phyloP scores from a whole-genome alignment of 148 eudicot genomes.

The Arbutus unedo region DNA sequence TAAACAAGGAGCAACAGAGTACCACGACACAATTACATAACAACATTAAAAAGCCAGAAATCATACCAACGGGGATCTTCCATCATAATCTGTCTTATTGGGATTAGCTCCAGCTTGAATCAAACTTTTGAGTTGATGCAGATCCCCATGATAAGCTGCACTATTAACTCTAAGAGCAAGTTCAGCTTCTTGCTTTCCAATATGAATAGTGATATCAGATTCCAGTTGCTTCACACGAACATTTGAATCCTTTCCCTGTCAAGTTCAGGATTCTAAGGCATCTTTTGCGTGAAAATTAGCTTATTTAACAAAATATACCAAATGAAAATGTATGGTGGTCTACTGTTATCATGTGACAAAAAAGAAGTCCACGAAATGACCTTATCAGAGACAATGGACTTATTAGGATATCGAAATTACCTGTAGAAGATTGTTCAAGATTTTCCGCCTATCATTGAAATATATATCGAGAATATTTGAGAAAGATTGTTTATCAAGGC shows the following conservation, averaged over 20 bases:
- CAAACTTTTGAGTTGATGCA: slow-evolving; percentile 66
- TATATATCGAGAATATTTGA: slow-evolving; percentile 75
- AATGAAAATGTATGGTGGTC: neutral
- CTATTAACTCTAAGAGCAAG: slow-evolving; percentile 86
- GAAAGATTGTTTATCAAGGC: slow-evolving; percentile 85
- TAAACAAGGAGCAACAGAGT: neutral
- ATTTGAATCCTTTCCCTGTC: slow-evolving; percentile 68
- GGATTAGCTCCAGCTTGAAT: slow-evolving; percentile 87
- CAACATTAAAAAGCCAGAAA: neutral
- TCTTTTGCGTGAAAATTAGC: neutral
- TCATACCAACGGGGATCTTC: slow-evolving; percentile 84
- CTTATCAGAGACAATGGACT: neutral
- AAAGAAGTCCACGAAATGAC: neutral
- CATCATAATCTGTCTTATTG: slow-evolving; percentile 83
- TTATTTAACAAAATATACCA: slow-evolving; percentile 14
- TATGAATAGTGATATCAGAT: slow-evolving; percentile 74
- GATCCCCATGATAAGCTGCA: slow-evolving; percentile 75
- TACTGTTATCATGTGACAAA: neutral
- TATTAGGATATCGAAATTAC: slow-evolving; percentile 32
- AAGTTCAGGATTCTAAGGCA: slow-evolving; percentile 6
- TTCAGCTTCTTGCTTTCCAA: slow-evolving; percentile 86
- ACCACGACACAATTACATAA: neutral
- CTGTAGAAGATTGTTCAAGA: slow-evolving; percentile 75
- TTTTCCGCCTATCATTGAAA: slow-evolving; percentile 74
- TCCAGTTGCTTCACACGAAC: slow-evolving; percentile 66